A percentile compares a stretch with the other conserved stretches of the same genome.
These are phyloP conservation scores for Cornus florida DNA, from an alignment of 148 eudicot species.

Conservation along the genomic window DNA sequence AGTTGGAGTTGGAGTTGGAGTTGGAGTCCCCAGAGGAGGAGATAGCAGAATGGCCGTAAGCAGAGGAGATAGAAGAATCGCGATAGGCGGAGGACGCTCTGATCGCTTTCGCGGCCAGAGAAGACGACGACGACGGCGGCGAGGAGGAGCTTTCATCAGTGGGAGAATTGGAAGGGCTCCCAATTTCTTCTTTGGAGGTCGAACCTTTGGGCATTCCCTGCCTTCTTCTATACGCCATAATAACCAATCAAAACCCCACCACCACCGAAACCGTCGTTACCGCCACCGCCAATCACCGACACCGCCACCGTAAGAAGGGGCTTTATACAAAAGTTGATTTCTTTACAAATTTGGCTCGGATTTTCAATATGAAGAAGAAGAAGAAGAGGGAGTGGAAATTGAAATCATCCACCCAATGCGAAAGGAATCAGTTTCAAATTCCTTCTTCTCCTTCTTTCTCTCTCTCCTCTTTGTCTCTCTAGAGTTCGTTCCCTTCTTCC, in stretches of 20 bases:
- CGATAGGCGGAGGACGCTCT: slow-evolving; percentile 42
- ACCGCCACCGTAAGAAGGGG: neutral
- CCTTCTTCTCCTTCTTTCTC: neutral
- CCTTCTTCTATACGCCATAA: slow-evolving; percentile 39
- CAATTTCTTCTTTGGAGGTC: slow-evolving; percentile 9
- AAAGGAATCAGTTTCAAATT: neutral
- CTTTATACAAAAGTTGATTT: neutral
- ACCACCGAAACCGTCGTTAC: neutral
- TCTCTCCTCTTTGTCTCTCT: neutral
- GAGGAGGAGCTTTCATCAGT: slow-evolving; percentile 24
- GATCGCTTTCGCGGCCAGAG: slow-evolving; percentile 49
- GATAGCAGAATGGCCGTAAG: slow-evolving; percentile 30
- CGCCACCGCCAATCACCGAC: neutral
- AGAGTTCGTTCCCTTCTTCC: neutral
- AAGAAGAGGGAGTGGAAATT: neutral
- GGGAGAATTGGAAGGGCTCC: slow-evolving; percentile 13
- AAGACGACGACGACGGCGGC: no score
- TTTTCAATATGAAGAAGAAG: neutral
- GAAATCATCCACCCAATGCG: neutral
- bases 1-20: neutral
- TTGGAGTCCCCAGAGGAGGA: slow-evolving; percentile 18
- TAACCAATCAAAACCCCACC: neutral
- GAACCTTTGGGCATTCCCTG: slow-evolving; percentile 21
- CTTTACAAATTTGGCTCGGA: neutral
- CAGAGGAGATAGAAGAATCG: slow-evolving; percentile 48